Evolutionary conservation across 371 early-diverging fungal genomes (phyloP), one percentile per base, ranked within the genome.

Genomic region (Mucor velutinosus): DNA sequence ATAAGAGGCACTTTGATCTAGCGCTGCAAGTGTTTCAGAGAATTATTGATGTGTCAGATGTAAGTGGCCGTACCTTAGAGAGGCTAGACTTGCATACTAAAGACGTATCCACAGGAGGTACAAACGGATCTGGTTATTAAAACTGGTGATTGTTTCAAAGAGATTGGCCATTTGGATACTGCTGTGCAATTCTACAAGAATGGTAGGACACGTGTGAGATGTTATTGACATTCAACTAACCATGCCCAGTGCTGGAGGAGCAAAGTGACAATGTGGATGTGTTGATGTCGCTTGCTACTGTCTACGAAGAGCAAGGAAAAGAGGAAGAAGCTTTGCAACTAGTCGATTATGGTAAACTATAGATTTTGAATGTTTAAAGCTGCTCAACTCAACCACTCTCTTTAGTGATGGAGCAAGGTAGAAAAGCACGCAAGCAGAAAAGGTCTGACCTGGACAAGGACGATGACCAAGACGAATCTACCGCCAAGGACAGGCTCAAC

Each of bases 301-400:
- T 96, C 0, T 95, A 94, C 66, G 93, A 95, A 76, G 93, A 93
- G 55, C 80, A 90, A 71, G 95, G 95, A 37, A 86, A 92, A 27
- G 85, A 88, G 33, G 92, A 91, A 14, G 74, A 81, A 57, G 95
- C 96, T 1, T 73, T 87, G 32, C 81, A 86, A 27, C 80, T 93
- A 55, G 87, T 86, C 2, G 85, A 86, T 35, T 78, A 72, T 73
- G 87, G 87, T 85, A 79, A 69, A 60, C 1, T 60, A 11, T 7
- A 7, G 7, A 27, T 15, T 45, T 1, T 45, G 6, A 6, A n/a
- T 45, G 45, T 45, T 15, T 45, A 3, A 45, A 8, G 41, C 41
- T 7, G 14, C 19, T 19, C 15, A 4, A 0, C 47, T 47, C 4
- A 47, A 47, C 19, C 15, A 7, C 12, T 19, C 21, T 49, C 27